Conservation (phyloP, 306 rosid species). For the Malus asiatica region DNA sequence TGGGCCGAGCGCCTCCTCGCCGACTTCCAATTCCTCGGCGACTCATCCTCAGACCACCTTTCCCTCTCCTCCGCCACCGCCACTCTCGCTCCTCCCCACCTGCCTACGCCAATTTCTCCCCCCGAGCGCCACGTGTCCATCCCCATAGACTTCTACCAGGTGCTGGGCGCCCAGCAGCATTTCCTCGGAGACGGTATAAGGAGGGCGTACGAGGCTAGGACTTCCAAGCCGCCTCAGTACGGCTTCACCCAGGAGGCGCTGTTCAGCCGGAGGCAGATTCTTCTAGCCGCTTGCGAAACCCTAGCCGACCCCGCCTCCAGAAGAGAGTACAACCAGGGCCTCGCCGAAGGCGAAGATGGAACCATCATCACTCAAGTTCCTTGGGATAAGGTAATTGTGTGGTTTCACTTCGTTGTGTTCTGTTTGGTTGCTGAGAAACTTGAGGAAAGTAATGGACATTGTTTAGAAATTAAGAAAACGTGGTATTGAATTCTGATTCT, state of each 20-base stretch:
- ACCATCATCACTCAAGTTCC: constrained; percentile 73
- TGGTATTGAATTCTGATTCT: not conserved
- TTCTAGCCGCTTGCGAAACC: constrained; percentile 93
- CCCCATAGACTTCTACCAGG: constrained; percentile 65
- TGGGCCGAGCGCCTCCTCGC: constrained; percentile 94
- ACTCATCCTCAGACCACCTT: constrained; percentile 28
- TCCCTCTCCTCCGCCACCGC: constrained; percentile 30
- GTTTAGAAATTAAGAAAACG: not conserved
- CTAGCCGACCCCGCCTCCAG: constrained; percentile 56
- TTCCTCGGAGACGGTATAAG: constrained; percentile 85
- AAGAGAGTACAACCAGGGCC: constrained; percentile 74
- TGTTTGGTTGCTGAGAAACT: not conserved
- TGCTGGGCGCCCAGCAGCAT: constrained; percentile 85
- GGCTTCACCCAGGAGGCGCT: constrained; percentile 76
- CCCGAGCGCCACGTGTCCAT: constrained; percentile 62
- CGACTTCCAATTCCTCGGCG: constrained; percentile 84
- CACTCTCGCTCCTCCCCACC: constrained; percentile 34
- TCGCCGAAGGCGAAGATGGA: constrained; percentile 51
- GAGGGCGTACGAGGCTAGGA: constrained; percentile 75
- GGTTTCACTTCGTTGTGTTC: not conserved
- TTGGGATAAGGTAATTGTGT: constrained; percentile 54
- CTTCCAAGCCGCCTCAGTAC: constrained; percentile 81
- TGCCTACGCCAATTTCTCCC: constrained; percentile 30
- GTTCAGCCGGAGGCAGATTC: constrained; percentile 78
- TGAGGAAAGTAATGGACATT: not conserved